Evolutionary conservation across 352 stramenopile species (phyloP).

Genomic region (Phytopythium chamaehyphon): DNA sequence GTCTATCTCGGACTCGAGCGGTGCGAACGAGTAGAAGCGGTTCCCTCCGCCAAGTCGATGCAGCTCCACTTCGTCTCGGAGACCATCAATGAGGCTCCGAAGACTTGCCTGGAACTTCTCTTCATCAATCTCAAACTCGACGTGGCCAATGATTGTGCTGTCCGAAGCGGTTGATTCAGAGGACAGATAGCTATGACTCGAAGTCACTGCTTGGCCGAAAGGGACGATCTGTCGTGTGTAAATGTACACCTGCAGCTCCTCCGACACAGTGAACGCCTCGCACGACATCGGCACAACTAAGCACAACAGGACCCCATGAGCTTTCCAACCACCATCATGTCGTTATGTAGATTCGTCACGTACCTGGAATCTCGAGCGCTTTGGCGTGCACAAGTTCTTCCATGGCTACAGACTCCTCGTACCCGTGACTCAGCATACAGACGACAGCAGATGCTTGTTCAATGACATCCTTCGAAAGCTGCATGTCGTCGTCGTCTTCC

Average conservation of each 20-base stretch:
- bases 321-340: slow-evolving; percentile 4
- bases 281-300: slow-evolving; percentile 65
- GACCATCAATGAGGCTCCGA: slow-evolving; percentile 60
- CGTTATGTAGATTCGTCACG: slow-evolving; percentile 6
- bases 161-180: slow-evolving; percentile 15
- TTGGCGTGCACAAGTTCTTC: slow-evolving; percentile 77
- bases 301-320: background rate
- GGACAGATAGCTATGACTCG: slow-evolving; percentile 17
- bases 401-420: slow-evolving; percentile 66
- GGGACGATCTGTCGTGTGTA: slow-evolving; percentile 80
- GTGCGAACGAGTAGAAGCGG: slow-evolving; percentile 10
- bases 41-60: slow-evolving; percentile 38
- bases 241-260: slow-evolving; percentile 73
- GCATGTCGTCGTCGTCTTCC: slow-evolving; percentile 29
- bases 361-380: slow-evolving; percentile 45
- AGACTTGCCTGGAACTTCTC: slow-evolving; percentile 63
- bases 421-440: slow-evolving; percentile 65
- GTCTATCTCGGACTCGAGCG: slow-evolving; percentile 8
- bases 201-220: slow-evolving; percentile 54
- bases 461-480: slow-evolving; percentile 48
- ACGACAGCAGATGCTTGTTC: slow-evolving; percentile 64
- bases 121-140: slow-evolving; percentile 58
- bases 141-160: slow-evolving; percentile 10
- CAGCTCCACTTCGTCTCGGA: slow-evolving; percentile 75
- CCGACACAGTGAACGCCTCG: slow-evolving; percentile 49